These are phyloP conservation scores for Pestalotiopsis sp. DNA, from an alignment of 2,329 filamentous ascomycete genomes.

Conservation along the genomic window DNA sequence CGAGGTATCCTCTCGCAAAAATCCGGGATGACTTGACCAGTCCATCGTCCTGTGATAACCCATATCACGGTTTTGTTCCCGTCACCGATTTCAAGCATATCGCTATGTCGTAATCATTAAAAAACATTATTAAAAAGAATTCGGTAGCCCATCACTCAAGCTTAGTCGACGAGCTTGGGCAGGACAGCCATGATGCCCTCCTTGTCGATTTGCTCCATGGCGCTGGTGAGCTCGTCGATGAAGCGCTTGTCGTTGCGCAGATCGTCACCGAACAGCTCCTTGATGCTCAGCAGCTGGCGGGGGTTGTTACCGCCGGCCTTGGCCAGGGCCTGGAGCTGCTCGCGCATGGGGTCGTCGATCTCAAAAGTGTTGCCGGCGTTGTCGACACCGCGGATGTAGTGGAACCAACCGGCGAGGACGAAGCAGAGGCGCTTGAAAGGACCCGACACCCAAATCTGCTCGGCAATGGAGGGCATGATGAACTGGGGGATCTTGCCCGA, in stretches of 20 bases:
- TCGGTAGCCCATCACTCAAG: background rate
- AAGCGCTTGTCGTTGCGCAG: constrained; percentile 51
- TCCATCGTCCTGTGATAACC: background rate
- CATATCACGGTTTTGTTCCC: background rate
- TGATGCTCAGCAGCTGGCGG: constrained; percentile 44
- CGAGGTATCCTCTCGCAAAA: background rate
- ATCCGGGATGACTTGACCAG: background rate
- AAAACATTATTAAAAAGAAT: background rate
- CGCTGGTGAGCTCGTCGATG: constrained; percentile 46
- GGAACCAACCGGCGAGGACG: constrained; percentile 49
- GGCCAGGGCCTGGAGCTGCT: constrained; percentile 49
- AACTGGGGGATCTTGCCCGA: constrained; percentile 58
- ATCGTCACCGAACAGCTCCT: constrained; percentile 53
- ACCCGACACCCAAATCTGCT: constrained; percentile 46
- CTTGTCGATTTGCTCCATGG: constrained; percentile 47
- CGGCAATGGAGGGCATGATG: constrained; percentile 50
- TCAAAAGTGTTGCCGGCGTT: constrained; percentile 45
- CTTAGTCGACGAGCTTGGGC: constrained; percentile 42
- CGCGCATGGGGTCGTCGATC: constrained; percentile 51
- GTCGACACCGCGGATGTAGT: constrained; percentile 51
- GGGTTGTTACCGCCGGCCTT: constrained; percentile 45
- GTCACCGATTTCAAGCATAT: background rate
- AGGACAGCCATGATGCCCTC: constrained; percentile 53
- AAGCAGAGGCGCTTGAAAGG: constrained; percentile 52
- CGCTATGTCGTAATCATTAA: background rate